Conservation (phyloP, 179 eudicot species). For the Silene vulgaris region DNA sequence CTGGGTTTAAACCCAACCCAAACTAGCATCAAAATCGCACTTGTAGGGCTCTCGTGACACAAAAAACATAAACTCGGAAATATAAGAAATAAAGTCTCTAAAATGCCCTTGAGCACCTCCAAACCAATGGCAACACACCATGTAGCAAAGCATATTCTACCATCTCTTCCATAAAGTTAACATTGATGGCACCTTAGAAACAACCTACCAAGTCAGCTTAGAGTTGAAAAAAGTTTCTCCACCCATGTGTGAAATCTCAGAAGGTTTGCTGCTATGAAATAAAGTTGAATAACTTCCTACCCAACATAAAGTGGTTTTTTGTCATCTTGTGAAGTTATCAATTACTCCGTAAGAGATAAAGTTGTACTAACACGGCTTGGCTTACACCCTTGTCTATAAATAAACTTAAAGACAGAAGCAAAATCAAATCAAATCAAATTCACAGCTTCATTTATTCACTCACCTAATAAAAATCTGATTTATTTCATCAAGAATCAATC, state of each 20-base stretch:
- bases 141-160: slow-evolving; percentile 8
- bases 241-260: slow-evolving; percentile 18
- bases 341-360: not conserved
- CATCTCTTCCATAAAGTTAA: not conserved
- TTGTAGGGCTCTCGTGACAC: no score
- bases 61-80: not conserved
- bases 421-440: slow-evolving; percentile 21
- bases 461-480: slow-evolving; percentile 21
- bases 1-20: no score
- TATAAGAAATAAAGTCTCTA: not conserved
- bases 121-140: slow-evolving; percentile 26
- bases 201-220: not conserved
- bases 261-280: not conserved
- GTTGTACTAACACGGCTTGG: not conserved
- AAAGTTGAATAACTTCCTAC: slow-evolving; percentile 17
- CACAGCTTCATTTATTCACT: slow-evolving; percentile 21
- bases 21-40: no score
- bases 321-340: slow-evolving; percentile 17
- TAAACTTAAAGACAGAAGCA: slow-evolving; percentile 22
- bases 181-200: slow-evolving; percentile 5
- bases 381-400: slow-evolving; percentile 25
- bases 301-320: slow-evolving; percentile 21
- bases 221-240: slow-evolving; percentile 9
- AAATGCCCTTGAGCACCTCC: slow-evolving; percentile 17
- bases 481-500: slow-evolving; percentile 15